Percentiles rank a stretch among this genome's conserved stretches.
These are phyloP conservation scores for Diplodia sapinea DNA, from an alignment of 2,329 filamentous ascomycete genomes.

Conservation along the genomic window DNA sequence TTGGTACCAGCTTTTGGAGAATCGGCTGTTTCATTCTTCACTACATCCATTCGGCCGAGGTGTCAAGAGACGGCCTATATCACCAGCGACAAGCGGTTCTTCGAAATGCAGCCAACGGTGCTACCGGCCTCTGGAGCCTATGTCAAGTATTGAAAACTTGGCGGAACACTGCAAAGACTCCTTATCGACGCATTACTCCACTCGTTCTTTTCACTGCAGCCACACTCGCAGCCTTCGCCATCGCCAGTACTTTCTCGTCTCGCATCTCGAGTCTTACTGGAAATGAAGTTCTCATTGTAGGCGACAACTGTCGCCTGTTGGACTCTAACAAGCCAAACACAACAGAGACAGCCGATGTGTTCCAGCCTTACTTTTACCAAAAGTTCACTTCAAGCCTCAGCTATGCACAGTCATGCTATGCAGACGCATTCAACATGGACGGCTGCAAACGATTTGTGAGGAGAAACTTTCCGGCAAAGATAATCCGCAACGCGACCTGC, in stretches of 20 bases:
- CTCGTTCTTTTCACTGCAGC: background rate
- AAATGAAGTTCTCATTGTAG: background rate
- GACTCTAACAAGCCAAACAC: background rate
- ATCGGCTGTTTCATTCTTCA: background rate
- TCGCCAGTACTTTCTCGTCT: conserved; percentile 9
- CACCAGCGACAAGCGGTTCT: conserved; percentile 4
- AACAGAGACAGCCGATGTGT: background rate
- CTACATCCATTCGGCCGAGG: background rate
- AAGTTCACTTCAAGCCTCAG: too few relatives aligned
- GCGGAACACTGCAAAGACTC: background rate
- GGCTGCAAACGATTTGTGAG: too few relatives aligned
- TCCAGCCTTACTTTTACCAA: too few relatives aligned
- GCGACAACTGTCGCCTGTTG: background rate
- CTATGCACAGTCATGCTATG: too few relatives aligned
- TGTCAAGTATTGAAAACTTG: background rate
- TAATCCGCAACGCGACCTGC: too few relatives aligned
- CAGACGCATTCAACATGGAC: too few relatives aligned
- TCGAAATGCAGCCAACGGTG: background rate
- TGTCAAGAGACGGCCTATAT: background rate
- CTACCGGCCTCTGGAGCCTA: background rate
- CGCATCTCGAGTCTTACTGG: background rate
- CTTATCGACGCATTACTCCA: background rate
- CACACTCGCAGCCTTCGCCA: background rate
- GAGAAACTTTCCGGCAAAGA: too few relatives aligned
- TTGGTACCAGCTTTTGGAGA: conserved; percentile 7